These are phyloP conservation scores for Neospermospora avenae DNA, from an alignment of 2,329 filamentous ascomycete genomes.

Conservation along the genomic window DNA sequence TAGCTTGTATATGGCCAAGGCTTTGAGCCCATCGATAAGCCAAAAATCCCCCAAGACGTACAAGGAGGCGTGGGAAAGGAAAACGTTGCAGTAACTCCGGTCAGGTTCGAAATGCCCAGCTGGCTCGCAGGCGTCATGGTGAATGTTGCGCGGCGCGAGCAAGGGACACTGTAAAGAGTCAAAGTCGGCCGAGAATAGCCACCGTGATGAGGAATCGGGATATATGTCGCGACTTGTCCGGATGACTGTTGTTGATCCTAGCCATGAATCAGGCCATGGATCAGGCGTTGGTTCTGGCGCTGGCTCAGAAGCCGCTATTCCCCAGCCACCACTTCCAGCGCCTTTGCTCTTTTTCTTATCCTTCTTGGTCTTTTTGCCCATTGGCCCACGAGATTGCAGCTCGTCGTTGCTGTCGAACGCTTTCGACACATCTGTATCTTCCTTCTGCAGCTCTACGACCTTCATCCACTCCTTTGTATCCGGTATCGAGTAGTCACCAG, in stretches of 20 bases:
- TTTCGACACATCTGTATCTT: not conserved
- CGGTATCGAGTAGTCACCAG: not conserved
- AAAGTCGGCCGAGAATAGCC: too few species aligned
- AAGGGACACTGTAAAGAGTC: not conserved
- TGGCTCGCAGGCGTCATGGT: not conserved
- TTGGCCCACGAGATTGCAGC: not conserved
- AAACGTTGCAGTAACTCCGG: not conserved
- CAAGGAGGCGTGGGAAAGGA: not conserved
- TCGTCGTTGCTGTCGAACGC: not conserved
- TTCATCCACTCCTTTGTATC: too few species aligned
- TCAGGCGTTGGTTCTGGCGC: not conserved
- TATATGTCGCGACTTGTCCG: too few species aligned
- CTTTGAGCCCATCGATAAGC: not conserved
- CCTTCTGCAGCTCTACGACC: not conserved
- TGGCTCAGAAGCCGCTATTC: too few species aligned
- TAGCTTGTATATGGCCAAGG: not conserved
- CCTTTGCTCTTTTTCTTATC: too few species aligned
- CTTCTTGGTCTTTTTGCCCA: not conserved
- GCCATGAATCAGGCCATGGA: not conserved
- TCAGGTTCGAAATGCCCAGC: not conserved
- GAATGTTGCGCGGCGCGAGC: not conserved
- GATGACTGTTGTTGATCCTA: too few species aligned
- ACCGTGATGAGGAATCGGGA: too few species aligned
- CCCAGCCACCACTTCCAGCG: too few species aligned
- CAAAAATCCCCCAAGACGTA: not conserved